Evolutionary conservation across 345 rosid species (phyloP), one percentile per base, ranked within the genome.

Genomic region (Dipteronia dyeriana): DNA sequence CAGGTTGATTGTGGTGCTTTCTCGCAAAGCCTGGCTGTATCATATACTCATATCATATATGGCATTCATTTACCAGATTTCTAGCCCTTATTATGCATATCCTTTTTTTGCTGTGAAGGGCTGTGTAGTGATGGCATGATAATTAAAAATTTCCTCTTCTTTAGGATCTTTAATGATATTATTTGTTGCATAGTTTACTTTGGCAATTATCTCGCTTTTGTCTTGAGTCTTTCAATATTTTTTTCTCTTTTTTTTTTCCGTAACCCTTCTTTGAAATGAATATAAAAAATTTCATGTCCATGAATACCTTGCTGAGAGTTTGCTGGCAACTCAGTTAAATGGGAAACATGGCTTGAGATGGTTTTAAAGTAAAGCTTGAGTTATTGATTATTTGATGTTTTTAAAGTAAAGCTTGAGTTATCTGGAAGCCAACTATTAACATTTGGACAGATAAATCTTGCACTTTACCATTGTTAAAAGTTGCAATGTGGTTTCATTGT

Each of bases 1-100:
- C 19, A n/a, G 13, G 10, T 49, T 19, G 25, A 29, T 71, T 63
- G 43, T 39, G 68, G 31, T 60, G 65, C 54, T 47, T 79, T 80
- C 45, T 26, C 11, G 38, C 60, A 62, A 22, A 75, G 31, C 54
- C 67, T 29, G 22, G 61, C 49, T 59, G 53, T 70, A 14, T 73
- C 67, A 29, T 53, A 34, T 34, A 34, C 38, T 34, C 38, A 34
- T 31, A 31, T 73, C 67, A 39, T 61, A 25, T 53, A 9, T 65
- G 7, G 64, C 47, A 20, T 39, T 64, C 34, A 57, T 54, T 43
- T 22, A 9, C 29, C 9, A 31, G 62, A 22, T 62, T 54, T 41
- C 74, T 49, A 63, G 65, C 49, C 65, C 14, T 64, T 31, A 16
- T 14, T 8, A 10, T 45, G 25, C 26, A 11, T 47, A 7, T 61